Evolutionary conservation across 768 basidiomycete species (phyloP).

Genomic region (Lentinus tigrinus): DNA sequence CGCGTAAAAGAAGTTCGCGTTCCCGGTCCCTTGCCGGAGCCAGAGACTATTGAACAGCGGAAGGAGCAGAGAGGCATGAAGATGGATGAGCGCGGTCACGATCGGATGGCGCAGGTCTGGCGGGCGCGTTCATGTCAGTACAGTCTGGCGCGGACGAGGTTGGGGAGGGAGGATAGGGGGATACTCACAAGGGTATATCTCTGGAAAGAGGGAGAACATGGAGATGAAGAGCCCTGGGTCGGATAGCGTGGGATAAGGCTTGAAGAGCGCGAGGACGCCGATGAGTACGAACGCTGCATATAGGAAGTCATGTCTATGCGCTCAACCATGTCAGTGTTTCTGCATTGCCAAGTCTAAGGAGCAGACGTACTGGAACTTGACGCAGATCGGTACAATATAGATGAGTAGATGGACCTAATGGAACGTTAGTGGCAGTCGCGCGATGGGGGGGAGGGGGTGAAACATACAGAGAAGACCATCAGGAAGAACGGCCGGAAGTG

Average conservation of each 20-base stretch:
- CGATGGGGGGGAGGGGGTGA: not conserved
- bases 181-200: slow-evolving; percentile 74
- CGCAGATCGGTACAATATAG: slow-evolving; percentile 80
- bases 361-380: slow-evolving; percentile 75
- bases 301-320: slow-evolving; percentile 73
- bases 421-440: not conserved
- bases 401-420: slow-evolving; percentile 75
- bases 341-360: not conserved
- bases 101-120: slow-evolving; percentile 84
- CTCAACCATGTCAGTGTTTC: not conserved
- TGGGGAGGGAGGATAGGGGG: no score
- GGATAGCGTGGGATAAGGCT: slow-evolving; percentile 88
- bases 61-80: slow-evolving; percentile 81
- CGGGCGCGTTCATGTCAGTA: not conserved
- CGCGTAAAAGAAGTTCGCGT: slow-evolving; percentile 98
- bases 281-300: slow-evolving; percentile 75
- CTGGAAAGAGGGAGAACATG: slow-evolving; percentile 80
- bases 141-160: no score
- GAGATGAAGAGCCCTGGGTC: slow-evolving; percentile 86
- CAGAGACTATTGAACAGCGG: slow-evolving; percentile 92
- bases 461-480: slow-evolving; percentile 81
- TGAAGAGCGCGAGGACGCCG: slow-evolving; percentile 81
- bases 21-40: slow-evolving; percentile 89
- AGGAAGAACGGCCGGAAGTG: slow-evolving; percentile 96
- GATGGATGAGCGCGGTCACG: slow-evolving; percentile 76